phyloP scores from a whole-genome alignment of 106 monocot genomes.

The Dioscorea alata region DNA sequence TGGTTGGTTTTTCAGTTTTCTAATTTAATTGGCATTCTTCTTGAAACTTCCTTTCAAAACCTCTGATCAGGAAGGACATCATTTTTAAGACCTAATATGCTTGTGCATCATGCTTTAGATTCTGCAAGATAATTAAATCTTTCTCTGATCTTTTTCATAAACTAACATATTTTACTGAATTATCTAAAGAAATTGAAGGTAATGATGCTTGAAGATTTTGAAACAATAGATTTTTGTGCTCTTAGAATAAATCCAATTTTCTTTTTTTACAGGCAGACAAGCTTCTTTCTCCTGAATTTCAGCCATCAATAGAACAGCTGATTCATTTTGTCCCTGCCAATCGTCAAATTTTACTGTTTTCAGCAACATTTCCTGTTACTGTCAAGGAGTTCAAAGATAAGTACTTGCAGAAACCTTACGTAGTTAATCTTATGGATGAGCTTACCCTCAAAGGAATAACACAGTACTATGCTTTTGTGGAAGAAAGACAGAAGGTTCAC shows the following conservation, averaged over 20 bases:
- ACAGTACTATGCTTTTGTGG: constrained; percentile 95
- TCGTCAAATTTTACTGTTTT: constrained; percentile 83
- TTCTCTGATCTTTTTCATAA: too few relatives aligned
- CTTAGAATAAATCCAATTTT: background rate
- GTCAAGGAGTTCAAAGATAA: constrained; percentile 92
- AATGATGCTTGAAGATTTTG: background rate
- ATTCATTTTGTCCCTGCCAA: constrained; percentile 67
- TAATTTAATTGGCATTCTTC: too few relatives aligned
- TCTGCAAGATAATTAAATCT: too few relatives aligned
- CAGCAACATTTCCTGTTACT: constrained; percentile 95
- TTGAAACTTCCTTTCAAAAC: too few relatives aligned
- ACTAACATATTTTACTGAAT: too few relatives aligned
- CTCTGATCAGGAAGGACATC: too few relatives aligned
- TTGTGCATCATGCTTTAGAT: too few relatives aligned
- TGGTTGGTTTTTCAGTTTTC: too few relatives aligned
- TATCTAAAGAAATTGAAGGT: background rate
- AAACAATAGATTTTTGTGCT: too few relatives aligned
- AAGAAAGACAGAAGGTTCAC: constrained; percentile 96
- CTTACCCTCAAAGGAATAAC: constrained; percentile 96
- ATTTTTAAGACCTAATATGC: too few relatives aligned
- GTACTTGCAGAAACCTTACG: constrained; percentile 74
- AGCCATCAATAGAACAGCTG: constrained; percentile 78
- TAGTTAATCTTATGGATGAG: constrained; percentile 98
- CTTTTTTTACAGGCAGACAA: constrained; percentile 72
- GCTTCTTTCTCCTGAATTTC: constrained; percentile 94